A percentile compares a stretch with the other conserved stretches of the same genome.
Conservation (phyloP, 345 rosid species). For the Garcia nutans region DNA sequence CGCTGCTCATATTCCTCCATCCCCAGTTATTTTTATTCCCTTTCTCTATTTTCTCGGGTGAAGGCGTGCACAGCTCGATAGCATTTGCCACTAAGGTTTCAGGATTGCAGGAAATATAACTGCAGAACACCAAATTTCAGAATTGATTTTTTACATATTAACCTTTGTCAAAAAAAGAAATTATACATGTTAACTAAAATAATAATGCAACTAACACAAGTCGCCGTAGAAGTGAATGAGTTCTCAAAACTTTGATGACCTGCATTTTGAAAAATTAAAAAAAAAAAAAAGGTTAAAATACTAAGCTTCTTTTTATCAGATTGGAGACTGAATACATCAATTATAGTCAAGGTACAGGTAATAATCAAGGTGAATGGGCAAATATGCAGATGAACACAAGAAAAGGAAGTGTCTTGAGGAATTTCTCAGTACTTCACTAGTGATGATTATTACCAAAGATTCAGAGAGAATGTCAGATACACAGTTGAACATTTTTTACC, state of each 20-base stretch:
- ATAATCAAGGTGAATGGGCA: not conserved
- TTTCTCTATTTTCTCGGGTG: slow-evolving; percentile 58
- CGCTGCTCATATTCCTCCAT: slow-evolving; percentile 71
- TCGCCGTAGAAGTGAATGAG: slow-evolving; percentile 57
- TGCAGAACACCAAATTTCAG: slow-evolving; percentile 25
- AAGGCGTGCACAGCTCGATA: slow-evolving; percentile 89
- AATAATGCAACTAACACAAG: slow-evolving; percentile 69
- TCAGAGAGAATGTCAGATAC: not conserved
- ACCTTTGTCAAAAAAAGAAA: not conserved
- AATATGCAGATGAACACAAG: not conserved
- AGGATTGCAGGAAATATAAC: slow-evolving; percentile 96
- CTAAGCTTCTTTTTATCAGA: not conserved
- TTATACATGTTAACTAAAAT: not conserved
- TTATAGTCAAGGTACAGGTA: not conserved
- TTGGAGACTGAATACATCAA: not conserved
- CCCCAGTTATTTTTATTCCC: slow-evolving; percentile 60
- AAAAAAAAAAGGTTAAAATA: not conserved
- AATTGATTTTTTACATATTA: not conserved
- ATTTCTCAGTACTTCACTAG: not conserved
- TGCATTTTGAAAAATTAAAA: slow-evolving; percentile 36
- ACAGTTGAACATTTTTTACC: not conserved
- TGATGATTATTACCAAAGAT: not conserved
- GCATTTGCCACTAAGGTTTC: slow-evolving; percentile 90
- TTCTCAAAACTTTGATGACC: slow-evolving; percentile 82
- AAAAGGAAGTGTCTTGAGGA: not conserved